Evolutionary conservation across 2,329 filamentous ascomycete genomes (phyloP), one percentile per base, ranked within the genome.

Genomic region (Hirsutella rhossiliensis): DNA sequence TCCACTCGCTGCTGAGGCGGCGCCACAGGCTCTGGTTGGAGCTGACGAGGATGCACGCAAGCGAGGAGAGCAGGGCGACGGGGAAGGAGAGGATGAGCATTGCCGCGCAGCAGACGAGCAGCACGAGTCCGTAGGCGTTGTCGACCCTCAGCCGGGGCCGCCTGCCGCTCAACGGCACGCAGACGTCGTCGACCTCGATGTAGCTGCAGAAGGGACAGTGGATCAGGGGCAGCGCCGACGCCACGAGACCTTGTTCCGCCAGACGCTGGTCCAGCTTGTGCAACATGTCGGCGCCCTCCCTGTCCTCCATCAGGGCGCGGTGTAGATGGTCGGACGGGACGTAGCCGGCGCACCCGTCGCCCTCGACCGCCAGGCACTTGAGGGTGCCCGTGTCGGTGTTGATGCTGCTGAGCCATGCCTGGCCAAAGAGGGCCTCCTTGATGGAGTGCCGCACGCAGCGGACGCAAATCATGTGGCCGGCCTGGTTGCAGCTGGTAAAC

Each of bases 191-290:
- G 23, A 88, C 73, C 67, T 97, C 92, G 29, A 87, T 87, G 57
- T 97, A 98, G 51, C 73, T 74, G 69, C 90, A 98, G 58, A 94
- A 96, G 0, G 89, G 88, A 55, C 92, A 97, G 34, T 82, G 80
- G 40, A 92, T 72, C 2, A 97, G 74, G 3, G 84, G 82, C 7
- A 95, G 64, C 19, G 78, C 75, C 20, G 83, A 85, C 45, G 83
- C 80, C 23, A 84, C 64, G 2, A 98, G 73, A 18, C 73, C 78
- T 53, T 94, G 85, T 46, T 84, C 82, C 3, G 84, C 82, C 20
- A 94, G 71, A 28, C 87, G 80, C 51, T 85, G 80, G 56, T 95
- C 84, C 31, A 97, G 78, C 56, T 82, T 84, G 48, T 71, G 72
- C 53, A 89, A 72, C 6, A 84, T 77, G 54, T 92, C 84, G 43